Evolutionary conservation across 768 basidiomycete species (phyloP), one percentile per base, ranked within the genome.

Genomic region (Cystoderma amianthinum): DNA sequence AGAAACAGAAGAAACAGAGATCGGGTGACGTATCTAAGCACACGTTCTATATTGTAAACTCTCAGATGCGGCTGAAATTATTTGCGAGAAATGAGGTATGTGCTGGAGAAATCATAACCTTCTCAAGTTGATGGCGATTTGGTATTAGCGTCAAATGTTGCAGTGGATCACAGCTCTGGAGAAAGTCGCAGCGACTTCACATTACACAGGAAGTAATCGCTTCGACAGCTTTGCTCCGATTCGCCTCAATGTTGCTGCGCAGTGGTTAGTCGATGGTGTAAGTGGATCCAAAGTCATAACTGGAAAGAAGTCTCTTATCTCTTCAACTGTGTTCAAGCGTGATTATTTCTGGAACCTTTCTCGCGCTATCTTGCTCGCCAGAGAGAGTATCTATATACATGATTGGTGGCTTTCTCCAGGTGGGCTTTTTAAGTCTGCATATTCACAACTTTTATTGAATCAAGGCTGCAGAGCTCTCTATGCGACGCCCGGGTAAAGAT

Each of bases 331-430:
- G n/a, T n/a, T n/a, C 20, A 45, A 94, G 87, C 82, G 95, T 9
- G 95, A 99, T 59, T 99, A 99, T 56, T 95, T 92, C 63, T 99
- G 95, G 96, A 95, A 94, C 55, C 65, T 99, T 17, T 90, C 89
- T 17, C 77, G 90, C 30, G 95, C 95, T 0, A 83, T 99, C 36
- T 69, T 88, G 18, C 73, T 96, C 50, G 95, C 95, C 1, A 84
- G 82, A 57, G 84, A 91, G 52, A 72, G 65, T 34, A 92, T 96
- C 42, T 94, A 92, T 56, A 96, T 97, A 25, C 96, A 98, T 56
- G 95, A 95, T 61, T 97, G 95, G 95, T 98, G 95, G 96, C 66
- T 93, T 17, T 90, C 90, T 18, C 91, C 90, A 3, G 84, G 88
- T 88, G 55, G 40, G 52, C 2, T 21, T 23, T 18, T n/a, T 15